Evolutionary conservation across 176 grass and related monocot species (phyloP), one percentile per base, ranked within the genome.

Genomic region (Oryza punctata): DNA sequence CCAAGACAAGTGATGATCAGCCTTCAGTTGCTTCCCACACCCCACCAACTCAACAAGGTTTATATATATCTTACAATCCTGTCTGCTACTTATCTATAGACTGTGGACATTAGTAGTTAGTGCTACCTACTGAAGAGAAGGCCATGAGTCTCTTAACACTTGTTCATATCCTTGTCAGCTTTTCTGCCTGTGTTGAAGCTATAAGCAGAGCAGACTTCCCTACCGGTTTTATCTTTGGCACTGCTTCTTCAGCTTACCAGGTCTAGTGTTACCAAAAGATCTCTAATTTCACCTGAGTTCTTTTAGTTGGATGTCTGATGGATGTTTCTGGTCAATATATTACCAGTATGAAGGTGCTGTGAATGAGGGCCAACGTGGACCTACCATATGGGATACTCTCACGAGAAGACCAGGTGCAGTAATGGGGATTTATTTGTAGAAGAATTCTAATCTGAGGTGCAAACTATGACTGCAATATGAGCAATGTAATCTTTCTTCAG

Each of bases 191-290:
- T 52, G 66, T 75, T 78, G 82, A 91, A 65, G 88, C 93, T 77
- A 74, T 98, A 80, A 80, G 80, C 37, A 91, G 96, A 90, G 87
- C 70, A 66, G 90, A 98, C 79, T 98, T 98, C 85, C 96, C 96
- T 67, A 66, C 80, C 38, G 93, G 91, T 63, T 98, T 98, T 82
- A 73, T 90, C 77, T 95, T 98, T 64, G 96, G 96, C 78, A 98
- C 96, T 13, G 96, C 96, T 68, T 98, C 96, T 83, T 98, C 96
- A 15, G 91, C 96, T 79, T 98, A 79, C 41, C 93, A 98, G 93
- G 96, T 97, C 15, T 52, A 35, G 54, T 79, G n/a, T 69, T 71
- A 15, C 38, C 16, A 40, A 6, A 78, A 64, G 24, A 7, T 87
- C 57, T 84, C 25, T 76, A 23, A 24, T 82, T 79, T 76, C 26